Conservation (phyloP, 2,329 filamentous ascomycete species). For the Cadophora gregata region DNA sequence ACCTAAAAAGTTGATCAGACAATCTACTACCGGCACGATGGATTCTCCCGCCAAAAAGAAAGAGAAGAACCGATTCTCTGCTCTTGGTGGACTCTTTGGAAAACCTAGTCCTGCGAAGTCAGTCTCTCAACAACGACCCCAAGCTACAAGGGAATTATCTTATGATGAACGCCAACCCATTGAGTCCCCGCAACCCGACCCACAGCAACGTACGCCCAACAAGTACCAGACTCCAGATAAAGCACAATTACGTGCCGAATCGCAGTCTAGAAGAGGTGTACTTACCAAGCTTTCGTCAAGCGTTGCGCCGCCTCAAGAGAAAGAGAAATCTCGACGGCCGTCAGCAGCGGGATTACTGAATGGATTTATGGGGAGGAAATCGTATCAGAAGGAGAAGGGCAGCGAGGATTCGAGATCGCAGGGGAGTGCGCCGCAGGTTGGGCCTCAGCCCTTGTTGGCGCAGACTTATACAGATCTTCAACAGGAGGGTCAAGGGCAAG, state of each 20-base stretch:
- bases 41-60: constrained; percentile 28
- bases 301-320: constrained; percentile 19
- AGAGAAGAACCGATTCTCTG: constrained; percentile 56
- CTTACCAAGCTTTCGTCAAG: constrained; percentile 24
- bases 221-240: constrained; percentile 11
- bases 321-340: constrained; percentile 33
- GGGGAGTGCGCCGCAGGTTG: constrained; percentile 25
- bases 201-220: constrained; percentile 10
- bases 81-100: constrained; percentile 38
- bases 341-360: constrained; percentile 39
- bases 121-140: constrained; percentile 14
- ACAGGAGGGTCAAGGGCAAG: constrained; percentile 15
- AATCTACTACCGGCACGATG: constrained; percentile 32
- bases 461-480: constrained; percentile 40
- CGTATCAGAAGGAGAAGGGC: constrained; percentile 33
- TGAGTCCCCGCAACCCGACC: constrained; percentile 21
- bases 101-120: constrained; percentile 27
- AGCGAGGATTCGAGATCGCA: constrained; percentile 34
- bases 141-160: constrained; percentile 28
- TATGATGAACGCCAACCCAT: constrained; percentile 30
- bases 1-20: constrained; percentile 38
- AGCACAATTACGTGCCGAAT: constrained; percentile 20
- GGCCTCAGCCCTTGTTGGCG: constrained; percentile 23
- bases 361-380: constrained; percentile 36
- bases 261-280: constrained; percentile 24